These are phyloP conservation scores for Prunus kanzakura DNA, from an alignment of 306 rosid genomes.

Conservation along the genomic window DNA sequence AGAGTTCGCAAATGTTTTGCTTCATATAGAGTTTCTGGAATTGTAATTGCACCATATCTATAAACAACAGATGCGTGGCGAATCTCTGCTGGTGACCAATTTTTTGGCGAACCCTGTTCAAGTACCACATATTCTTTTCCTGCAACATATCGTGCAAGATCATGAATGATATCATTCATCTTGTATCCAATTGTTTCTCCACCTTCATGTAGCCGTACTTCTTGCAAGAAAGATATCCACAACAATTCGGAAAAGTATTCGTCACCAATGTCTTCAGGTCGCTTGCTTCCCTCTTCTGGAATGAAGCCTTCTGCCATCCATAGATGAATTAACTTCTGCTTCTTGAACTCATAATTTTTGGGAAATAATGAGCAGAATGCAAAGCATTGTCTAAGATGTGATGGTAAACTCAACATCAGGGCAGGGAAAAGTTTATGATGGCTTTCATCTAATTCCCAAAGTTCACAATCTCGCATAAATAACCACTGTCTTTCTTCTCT, in stretches of 20 bases:
- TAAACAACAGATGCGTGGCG: too few relatives aligned
- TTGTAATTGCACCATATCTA: too few relatives aligned
- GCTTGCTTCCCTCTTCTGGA: background rate
- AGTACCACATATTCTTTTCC: too few relatives aligned
- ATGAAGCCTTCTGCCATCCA: conserved; percentile 26
- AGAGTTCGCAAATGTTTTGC: too few relatives aligned
- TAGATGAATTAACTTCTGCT: background rate
- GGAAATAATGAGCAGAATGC: conserved; percentile 15
- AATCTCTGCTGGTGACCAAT: too few relatives aligned
- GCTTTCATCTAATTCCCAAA: conserved; percentile 1
- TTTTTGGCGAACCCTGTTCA: too few relatives aligned
- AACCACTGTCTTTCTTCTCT: background rate
- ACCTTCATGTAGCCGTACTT: background rate
- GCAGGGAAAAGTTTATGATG: background rate
- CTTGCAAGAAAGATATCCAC: conserved; percentile 17
- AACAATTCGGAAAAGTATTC: conserved; percentile 6
- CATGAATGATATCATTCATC: too few relatives aligned
- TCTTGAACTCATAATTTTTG: background rate
- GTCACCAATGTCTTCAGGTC: conserved; percentile 11
- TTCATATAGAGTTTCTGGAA: too few relatives aligned
- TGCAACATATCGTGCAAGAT: too few relatives aligned
- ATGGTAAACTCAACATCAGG: conserved; percentile 2
- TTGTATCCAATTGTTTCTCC: background rate
- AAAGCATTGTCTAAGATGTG: conserved; percentile 15
- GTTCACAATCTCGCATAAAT: background rate